Base-by-base conservation (phyloP, 495 filamentous ascomycete genomes). In the Aspergillus taichungensis region DNA sequence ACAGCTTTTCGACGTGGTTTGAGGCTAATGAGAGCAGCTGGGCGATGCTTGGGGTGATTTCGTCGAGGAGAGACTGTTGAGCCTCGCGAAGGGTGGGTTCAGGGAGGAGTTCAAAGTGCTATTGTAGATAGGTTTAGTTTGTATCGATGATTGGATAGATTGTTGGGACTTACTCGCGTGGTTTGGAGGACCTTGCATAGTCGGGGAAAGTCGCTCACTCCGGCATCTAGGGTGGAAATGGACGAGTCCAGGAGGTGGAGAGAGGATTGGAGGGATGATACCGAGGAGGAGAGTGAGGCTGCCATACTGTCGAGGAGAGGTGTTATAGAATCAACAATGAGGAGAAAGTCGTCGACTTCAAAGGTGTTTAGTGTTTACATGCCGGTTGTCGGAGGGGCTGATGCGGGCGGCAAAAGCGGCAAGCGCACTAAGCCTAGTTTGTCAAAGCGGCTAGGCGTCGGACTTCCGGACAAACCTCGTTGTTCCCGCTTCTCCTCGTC, bases 101-200 rank as follows among this genome's bases (percentile, higher is more conserved):
- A 18, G 86, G 78, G 31, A 87, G 77, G 31, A 89, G 74, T 59
- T 91, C 86, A 62, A 88, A 91, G 66, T 89, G 86, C 82, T 87
- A 51, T 34, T 37, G n/a, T 30, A 37, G 12, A 2, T 38, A 9
- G 7, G 37, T 41, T 35, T 29, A 41, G 34, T 12, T 31, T 42
- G n/a, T 39, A 24, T 24, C 44, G 18, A 1, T 33, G 9, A 31
- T n/a, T 29, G 8, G 14, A 18, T 35, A 33, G 8, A 11, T 9
- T 5, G 27, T 34, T 14, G 12, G 47, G 11, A 34, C 30, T 45
- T 71, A 87, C 84, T 47, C 84, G 66, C 18, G 83, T 85, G 14
- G 76, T 82, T 57, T 80, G 74, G 8, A 90, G 71, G 41, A 88
- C 82, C 54, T 80, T 83, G 48, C 74, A 69, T 30, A 89, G 62